A percentile compares a stretch with the other conserved stretches of the same genome.
Evolutionary conservation across 2,329 filamentous ascomycete genomes (phyloP).

Genomic region (Teratosphaeria destructans): DNA sequence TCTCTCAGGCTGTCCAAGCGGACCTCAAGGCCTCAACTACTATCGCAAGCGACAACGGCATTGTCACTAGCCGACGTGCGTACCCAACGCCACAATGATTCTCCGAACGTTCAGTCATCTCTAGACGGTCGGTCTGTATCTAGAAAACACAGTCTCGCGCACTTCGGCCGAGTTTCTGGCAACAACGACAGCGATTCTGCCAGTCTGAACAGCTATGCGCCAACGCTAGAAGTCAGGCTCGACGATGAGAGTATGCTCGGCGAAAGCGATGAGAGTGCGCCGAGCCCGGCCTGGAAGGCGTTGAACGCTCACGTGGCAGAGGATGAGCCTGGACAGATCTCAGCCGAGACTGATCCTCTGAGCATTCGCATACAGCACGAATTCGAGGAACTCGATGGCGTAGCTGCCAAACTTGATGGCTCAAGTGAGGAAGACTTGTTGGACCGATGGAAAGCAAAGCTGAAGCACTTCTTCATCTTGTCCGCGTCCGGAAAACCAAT

Average conservation of each 20-base stretch:
- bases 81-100: conserved; percentile 60
- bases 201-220: conserved; percentile 57
- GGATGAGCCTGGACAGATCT: conserved; percentile 49
- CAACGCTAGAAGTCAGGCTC: conserved; percentile 50
- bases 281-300: conserved; percentile 58
- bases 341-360: conserved; percentile 35
- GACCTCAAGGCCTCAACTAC: conserved; percentile 30
- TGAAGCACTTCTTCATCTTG: conserved; percentile 94
- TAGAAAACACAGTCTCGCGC: conserved; percentile 29
- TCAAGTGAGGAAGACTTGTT: conserved; percentile 51
- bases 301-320: conserved; percentile 54
- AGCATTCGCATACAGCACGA: conserved; percentile 63
- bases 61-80: conserved; percentile 73
- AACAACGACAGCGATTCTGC: conserved; percentile 48
- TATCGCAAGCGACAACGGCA: conserved; percentile 69
- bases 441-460: conserved; percentile 73
- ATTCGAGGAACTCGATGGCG: conserved; percentile 58
- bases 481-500: conserved; percentile 96
- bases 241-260: conserved; percentile 76
- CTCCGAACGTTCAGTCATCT: conserved; percentile 14
- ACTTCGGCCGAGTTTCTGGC: conserved; percentile 33
- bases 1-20: conserved; percentile 25
- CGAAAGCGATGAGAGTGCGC: conserved; percentile 54
- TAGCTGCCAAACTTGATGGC: conserved; percentile 44
- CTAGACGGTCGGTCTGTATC: conserved; percentile 25